phyloP scores from a whole-genome alignment of 176 grass and related monocot genomes.

The Neostapfia colusana region DNA sequence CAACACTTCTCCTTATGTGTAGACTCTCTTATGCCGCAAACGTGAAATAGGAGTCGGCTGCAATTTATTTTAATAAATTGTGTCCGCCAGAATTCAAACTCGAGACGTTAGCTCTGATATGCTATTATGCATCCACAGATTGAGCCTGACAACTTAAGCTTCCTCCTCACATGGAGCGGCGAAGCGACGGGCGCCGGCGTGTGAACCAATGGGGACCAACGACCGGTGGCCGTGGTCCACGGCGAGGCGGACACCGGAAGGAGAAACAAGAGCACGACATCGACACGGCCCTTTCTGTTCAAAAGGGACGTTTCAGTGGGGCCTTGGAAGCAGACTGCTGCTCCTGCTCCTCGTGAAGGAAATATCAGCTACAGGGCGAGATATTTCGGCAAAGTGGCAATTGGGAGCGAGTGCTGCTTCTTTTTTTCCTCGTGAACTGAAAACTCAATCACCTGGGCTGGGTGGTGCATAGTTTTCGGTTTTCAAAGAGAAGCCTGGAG shows the following conservation, averaged over 20 bases:
- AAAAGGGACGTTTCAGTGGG: background rate
- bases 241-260: slow-evolving; percentile 2
- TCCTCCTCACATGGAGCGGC: background rate
- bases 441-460: background rate
- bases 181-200: background rate
- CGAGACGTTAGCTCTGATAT: too few species aligned
- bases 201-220: slow-evolving; percentile 1
- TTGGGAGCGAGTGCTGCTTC: background rate
- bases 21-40: too few species aligned
- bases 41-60: too few species aligned
- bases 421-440: background rate
- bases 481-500: too few species aligned
- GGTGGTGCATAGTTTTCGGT: background rate
- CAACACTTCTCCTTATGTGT: too few species aligned
- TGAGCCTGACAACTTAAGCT: too few species aligned
- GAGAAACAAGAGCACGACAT: slow-evolving; percentile 3
- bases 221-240: slow-evolving; percentile 28
- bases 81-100: too few species aligned
- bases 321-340: background rate
- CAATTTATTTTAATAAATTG: too few species aligned
- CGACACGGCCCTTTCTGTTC: background rate
- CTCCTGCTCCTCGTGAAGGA: background rate
- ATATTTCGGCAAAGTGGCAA: slow-evolving; percentile 22
- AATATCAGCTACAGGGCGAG: slow-evolving; percentile 23
- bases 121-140: too few species aligned